Percentiles rank a stretch among this genome's conserved stretches.
These are phyloP conservation scores for Elaeis guineensis DNA, from an alignment of 176 grass and related monocot genomes.

Conservation along the genomic window DNA sequence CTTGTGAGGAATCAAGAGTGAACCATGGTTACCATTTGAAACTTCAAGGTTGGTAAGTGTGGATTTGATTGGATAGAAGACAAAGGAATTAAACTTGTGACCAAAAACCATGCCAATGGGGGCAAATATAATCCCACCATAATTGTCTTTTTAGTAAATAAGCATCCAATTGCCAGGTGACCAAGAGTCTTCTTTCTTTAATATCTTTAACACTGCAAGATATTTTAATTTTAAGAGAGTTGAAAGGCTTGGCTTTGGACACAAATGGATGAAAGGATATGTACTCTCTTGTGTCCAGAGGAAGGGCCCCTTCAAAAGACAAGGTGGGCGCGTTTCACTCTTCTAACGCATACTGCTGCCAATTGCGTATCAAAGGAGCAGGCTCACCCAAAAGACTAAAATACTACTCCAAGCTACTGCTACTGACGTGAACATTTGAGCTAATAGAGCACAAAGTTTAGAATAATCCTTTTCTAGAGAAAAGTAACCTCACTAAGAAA, in stretches of 20 bases:
- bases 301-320: constrained; percentile 1
- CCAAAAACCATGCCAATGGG: not conserved
- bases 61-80: no score
- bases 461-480: no score
- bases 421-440: no score
- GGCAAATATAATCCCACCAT: constrained; percentile 1
- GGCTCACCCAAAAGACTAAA: no score
- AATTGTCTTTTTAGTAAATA: not conserved
- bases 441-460: no score
- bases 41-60: no score
- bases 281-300: not conserved
- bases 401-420: no score
- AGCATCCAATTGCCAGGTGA: not conserved
- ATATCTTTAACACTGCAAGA: not conserved
- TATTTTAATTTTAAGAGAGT: not conserved
- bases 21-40: no score
- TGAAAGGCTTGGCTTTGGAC: not conserved
- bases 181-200: not conserved
- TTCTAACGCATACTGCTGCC: not conserved
- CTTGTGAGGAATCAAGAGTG: no score
- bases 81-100: no score
- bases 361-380: no score
- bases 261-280: not conserved
- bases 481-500: no score
- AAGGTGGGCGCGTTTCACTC: not conserved